Conservation (phyloP, 148 eudicot species). For the Amaranthus palmeri region DNA sequence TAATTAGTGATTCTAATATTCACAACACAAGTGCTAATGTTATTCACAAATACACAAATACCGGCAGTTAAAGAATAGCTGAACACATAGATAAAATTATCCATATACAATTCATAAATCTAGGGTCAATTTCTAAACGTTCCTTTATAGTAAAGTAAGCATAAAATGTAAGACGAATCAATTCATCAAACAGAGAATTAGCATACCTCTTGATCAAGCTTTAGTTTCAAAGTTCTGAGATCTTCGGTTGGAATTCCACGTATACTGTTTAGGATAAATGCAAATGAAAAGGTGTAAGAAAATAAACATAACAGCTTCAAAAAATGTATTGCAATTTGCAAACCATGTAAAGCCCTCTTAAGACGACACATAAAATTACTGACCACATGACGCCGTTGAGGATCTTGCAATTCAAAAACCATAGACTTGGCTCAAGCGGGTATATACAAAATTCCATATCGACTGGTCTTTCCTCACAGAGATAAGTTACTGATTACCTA, state of each 20-base stretch:
- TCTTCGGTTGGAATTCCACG: conserved; percentile 64
- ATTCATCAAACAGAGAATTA: neutral
- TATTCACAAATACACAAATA: neutral
- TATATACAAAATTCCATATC: neutral
- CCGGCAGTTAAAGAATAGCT: neutral
- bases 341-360: neutral
- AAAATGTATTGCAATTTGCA: neutral
- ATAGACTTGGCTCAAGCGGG: neutral
- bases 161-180: neutral
- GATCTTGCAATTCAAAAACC: neutral
- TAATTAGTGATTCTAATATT: neutral
- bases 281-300: conserved; percentile 7
- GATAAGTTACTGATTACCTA: neutral
- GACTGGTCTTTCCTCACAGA: neutral
- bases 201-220: conserved; percentile 80
- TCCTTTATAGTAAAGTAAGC: neutral
- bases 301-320: neutral
- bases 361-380: neutral
- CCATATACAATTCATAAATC: no score
- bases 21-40: neutral
- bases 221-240: conserved; percentile 66
- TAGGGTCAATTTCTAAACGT: no score
- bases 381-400: neutral
- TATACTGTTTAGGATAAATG: conserved; percentile 38
- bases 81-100: no score